Conservation (phyloP, 805 yeast species). For the Pichia occidentalis region DNA sequence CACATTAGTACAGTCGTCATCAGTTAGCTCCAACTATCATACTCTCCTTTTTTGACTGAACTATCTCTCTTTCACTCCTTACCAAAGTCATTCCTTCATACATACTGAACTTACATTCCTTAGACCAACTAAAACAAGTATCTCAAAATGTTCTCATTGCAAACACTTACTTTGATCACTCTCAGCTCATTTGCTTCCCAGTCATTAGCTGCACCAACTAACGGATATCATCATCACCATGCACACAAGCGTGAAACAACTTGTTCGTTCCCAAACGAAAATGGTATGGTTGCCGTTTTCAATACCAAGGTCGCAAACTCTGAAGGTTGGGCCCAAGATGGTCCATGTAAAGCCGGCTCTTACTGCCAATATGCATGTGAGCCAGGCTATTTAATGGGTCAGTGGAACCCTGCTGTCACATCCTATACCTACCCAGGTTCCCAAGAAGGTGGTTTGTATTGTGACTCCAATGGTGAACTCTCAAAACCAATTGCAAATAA, state of each 20-base stretch:
- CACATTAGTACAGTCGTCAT: no score
- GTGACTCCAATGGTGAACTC: conserved; percentile 63
- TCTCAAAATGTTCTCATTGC: conserved; percentile 10
- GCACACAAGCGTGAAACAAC: conserved; percentile 10
- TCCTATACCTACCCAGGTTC: conserved; percentile 71
- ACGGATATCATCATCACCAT: conserved; percentile 12
- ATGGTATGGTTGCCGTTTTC: conserved; percentile 59
- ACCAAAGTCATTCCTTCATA: conserved; percentile 7
- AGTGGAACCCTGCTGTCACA: conserved; percentile 80
- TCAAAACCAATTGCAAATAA: conserved; percentile 52
- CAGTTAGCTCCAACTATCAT: no score
- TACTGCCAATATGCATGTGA: conserved; percentile 92
- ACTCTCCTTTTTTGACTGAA: no score
- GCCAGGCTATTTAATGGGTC: conserved; percentile 80
- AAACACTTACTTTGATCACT: conserved; percentile 3
- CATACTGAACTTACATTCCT: no score
- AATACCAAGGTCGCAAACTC: conserved; percentile 45
- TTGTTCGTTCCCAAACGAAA: conserved; percentile 63
- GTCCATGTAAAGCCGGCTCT: conserved; percentile 62
- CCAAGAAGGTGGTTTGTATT: conserved; percentile 75
- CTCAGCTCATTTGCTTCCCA: conserved; percentile 4
- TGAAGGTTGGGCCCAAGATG: conserved; percentile 87
- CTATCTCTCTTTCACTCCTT: background rate
- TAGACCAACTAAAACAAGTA: background rate
- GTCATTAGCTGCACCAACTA: conserved; percentile 3